Evolutionary conservation across 176 grass and related monocot species (phyloP).

Genomic region (Musa troglodytarum): DNA sequence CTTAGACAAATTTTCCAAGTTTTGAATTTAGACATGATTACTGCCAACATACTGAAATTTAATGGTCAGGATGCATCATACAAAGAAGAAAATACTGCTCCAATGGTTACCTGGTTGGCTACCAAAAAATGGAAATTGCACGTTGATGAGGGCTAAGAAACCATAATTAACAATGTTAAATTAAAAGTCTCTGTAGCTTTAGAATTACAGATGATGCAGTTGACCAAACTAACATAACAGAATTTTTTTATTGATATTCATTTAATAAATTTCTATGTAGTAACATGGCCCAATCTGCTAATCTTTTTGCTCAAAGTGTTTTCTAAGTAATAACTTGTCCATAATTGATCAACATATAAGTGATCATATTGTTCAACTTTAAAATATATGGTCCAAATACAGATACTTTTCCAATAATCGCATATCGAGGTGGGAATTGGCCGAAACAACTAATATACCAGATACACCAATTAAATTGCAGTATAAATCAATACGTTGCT

Average conservation of each 20-base stretch:
- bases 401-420: not conserved
- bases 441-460: not conserved
- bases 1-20: no score
- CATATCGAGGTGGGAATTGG: not conserved
- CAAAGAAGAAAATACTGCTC: no score
- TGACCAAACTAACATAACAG: not conserved
- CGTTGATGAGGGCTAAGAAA: no score
- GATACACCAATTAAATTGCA: not conserved
- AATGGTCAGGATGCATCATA: no score
- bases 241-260: not conserved
- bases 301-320: not conserved
- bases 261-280: not conserved
- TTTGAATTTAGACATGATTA: no score
- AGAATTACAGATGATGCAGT: not conserved
- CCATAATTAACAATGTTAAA: no score
- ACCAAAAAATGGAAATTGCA: no score
- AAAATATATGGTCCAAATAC: not conserved
- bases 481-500: not conserved
- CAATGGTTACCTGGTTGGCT: no score
- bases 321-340: not conserved
- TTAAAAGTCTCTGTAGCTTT: no score
- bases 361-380: not conserved
- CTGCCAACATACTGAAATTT: no score
- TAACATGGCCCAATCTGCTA: not conserved
- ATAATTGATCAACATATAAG: not conserved